A percentile compares a stretch with the other conserved stretches of the same genome.
These are phyloP conservation scores for Chlamydomonas incerta DNA, from an alignment of 139 green algal species.

Conservation along the genomic window DNA sequence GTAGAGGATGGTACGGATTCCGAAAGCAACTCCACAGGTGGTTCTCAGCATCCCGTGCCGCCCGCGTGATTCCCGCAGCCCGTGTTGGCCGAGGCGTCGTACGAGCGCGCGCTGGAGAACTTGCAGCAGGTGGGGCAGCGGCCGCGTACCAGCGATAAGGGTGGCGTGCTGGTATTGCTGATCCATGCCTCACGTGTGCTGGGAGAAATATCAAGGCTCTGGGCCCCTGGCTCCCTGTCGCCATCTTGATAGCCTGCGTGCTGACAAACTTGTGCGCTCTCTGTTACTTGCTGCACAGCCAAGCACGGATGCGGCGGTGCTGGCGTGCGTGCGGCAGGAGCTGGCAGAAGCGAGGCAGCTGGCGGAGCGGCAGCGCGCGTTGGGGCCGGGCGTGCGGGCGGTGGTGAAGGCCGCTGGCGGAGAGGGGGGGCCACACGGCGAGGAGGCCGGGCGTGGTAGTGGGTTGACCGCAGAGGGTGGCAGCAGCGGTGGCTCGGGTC, in stretches of 20 bases:
- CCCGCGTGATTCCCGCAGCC: not conserved
- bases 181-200: too few species aligned
- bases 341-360: not conserved
- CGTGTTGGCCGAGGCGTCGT: slow-evolving; percentile 23
- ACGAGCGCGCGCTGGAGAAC: not conserved
- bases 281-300: not conserved
- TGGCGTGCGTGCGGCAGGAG: not conserved
- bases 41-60: not conserved
- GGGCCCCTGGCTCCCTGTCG: not conserved
- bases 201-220: too few species aligned
- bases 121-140: not conserved
- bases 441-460: too few species aligned
- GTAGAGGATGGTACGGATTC: not conserved
- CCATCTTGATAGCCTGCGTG: not conserved
- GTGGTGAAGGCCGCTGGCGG: not conserved
- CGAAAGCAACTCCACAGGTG: not conserved
- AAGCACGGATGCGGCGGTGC: not conserved
- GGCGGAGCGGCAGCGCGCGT: not conserved
- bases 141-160: too few species aligned
- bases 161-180: too few species aligned
- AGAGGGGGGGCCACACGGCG: too few species aligned
- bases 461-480: too few species aligned
- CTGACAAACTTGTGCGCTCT: not conserved
- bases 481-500: too few species aligned
- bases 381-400: not conserved